phyloP scores from a whole-genome alignment of 495 filamentous ascomycete genomes.

The Parathielavia appendiculata region DNA sequence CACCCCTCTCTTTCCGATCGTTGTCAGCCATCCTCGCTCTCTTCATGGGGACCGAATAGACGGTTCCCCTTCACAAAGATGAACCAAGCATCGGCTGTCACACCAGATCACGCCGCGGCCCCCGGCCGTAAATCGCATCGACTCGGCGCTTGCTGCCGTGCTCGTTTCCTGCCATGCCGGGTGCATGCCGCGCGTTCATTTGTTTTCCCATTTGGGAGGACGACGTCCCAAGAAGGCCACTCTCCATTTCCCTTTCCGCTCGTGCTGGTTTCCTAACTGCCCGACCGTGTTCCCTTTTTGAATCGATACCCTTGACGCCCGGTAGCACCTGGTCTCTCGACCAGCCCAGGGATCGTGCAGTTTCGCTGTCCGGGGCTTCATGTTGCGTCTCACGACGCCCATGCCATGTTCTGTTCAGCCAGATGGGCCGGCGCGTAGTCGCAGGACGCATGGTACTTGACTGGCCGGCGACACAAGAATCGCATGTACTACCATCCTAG shows the following conservation, averaged over 20 bases:
- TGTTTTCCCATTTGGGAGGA: background rate
- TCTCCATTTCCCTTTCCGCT: background rate
- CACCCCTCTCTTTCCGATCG: too few relatives aligned
- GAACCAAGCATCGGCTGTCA: background rate
- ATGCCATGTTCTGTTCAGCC: background rate
- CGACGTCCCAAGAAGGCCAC: background rate
- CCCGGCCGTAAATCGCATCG: conserved; percentile 16
- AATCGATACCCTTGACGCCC: background rate
- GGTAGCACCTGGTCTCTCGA: background rate
- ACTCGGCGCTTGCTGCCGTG: conserved; percentile 7
- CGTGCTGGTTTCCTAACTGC: background rate
- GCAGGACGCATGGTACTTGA: conserved; percentile 28
- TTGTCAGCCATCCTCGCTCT: too few relatives aligned
- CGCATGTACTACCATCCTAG: conserved; percentile 45
- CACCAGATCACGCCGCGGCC: background rate
- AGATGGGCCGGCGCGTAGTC: background rate
- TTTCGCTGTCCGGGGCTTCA: background rate
- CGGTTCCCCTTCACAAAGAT: background rate
- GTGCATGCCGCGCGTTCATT: background rate
- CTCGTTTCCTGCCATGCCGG: background rate
- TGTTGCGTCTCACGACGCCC: background rate
- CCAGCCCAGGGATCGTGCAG: too few relatives aligned
- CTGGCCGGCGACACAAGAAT: conserved; percentile 9
- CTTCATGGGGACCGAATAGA: too few relatives aligned
- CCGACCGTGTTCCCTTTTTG: background rate